Base-by-base conservation (phyloP, 192 early-diverging fungal species). In the Podila epigama region DNA sequence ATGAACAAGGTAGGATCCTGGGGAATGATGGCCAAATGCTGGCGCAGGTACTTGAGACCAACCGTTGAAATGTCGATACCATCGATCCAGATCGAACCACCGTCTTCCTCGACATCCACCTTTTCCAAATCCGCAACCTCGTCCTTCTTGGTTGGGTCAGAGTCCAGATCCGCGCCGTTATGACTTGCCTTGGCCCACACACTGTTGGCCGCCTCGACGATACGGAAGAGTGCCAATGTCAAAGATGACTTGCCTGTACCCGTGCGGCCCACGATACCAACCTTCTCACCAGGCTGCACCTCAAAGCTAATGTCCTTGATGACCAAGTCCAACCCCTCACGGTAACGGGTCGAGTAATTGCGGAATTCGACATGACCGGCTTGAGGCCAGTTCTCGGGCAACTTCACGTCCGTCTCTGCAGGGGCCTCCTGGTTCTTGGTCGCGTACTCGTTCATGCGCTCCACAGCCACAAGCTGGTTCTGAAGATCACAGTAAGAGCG, bases 1-100 rank as follows among this genome's bases (percentile, higher is more conserved):
- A 60, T 91, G 89, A 94, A 92, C 44, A 92, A 72, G 2, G 92
- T 87, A 2, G 94, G 94, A 36, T 97, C 95, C 69, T 97, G 95
- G 20, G 95, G 94, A 55, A 97, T 94, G 33, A 97, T 92, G 1
- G 93, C 91, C 48, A 97, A 66, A 39, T 84, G 83, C 35, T 85
- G 82, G 16, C 95, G 87, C 62, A 96, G 70, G 39, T 93, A 87
- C 60, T 90, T 82, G 55, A 96, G 58, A 2, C 87, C 88, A 28
- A 96, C 64, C 0, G 58, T 81, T 3, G 83, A 69, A 36, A 96
- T 92, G 66, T 95, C 90, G 34, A 94, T 64, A 29, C 83, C 88
- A 66, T 97, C 95, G 40, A 97, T 83, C 8, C 63, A 20, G 54
- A 97, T 92, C 33, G 64, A 40, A 28, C 94, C 93, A n/a, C 83